Conservation (phyloP, 495 filamentous ascomycete species). For the Trichoderma virens region DNA sequence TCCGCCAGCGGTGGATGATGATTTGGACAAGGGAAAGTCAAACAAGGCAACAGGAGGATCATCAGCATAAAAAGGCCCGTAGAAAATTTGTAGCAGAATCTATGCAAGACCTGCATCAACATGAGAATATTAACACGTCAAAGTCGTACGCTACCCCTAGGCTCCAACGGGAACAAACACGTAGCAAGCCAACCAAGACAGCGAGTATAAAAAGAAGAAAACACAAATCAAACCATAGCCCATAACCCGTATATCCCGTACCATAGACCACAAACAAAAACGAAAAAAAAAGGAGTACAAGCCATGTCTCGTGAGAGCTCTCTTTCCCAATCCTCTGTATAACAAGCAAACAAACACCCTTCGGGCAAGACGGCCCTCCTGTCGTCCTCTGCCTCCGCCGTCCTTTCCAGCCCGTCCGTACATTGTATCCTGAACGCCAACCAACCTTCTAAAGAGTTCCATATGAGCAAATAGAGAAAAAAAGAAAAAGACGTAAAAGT, state of each 20-base stretch:
- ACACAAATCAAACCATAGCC: too few species aligned
- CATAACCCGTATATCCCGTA: background rate
- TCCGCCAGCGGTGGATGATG: constrained; percentile 28
- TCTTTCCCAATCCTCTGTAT: background rate
- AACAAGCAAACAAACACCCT: constrained; percentile 1
- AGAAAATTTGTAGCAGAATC: background rate
- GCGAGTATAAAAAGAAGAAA: too few species aligned
- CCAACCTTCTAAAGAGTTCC: background rate
- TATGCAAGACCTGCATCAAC: too few species aligned
- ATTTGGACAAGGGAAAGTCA: constrained; percentile 24
- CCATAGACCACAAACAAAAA: background rate
- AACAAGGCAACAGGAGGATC: background rate
- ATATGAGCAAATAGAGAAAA: background rate
- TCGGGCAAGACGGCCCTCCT: background rate
- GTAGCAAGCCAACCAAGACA: too few species aligned
- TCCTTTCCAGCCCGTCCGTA: background rate
- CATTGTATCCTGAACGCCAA: constrained; percentile 4
- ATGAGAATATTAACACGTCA: too few species aligned
- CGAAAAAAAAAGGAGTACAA: background rate
- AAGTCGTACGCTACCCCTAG: too few species aligned
- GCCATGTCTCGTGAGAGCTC: constrained; percentile 8
- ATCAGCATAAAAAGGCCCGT: background rate
- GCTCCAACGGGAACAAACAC: too few species aligned
- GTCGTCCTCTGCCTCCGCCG: background rate
- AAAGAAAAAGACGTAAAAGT: background rate